phyloP scores from a whole-genome alignment of 139 green algal genomes.

The Astrephomene gubernaculifera region DNA sequence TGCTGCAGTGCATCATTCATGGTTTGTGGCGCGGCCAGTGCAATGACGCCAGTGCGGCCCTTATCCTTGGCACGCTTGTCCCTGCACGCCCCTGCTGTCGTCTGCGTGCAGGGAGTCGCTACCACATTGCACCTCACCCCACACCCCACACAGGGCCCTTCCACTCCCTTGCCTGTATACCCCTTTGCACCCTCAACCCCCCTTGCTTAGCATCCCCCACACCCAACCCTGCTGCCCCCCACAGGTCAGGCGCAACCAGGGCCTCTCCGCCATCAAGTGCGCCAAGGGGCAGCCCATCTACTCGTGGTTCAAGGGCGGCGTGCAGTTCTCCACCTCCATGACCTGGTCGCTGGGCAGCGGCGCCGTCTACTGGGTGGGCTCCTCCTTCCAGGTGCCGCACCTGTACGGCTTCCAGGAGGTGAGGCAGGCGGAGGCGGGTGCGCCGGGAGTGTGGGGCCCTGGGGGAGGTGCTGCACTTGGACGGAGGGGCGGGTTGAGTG shows the following conservation, averaged over 20 bases:
- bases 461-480: no score
- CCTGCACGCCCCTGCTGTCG: not conserved
- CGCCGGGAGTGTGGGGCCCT: no score
- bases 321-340: not conserved
- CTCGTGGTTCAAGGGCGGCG: not conserved
- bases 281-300: not conserved
- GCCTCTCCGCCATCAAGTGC: not conserved
- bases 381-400: not conserved
- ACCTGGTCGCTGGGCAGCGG: slow-evolving; percentile 6
- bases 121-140: not conserved
- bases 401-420: slow-evolving; percentile 12
- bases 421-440: not conserved
- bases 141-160: not conserved
- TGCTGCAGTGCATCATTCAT: no score
- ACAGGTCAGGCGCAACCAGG: not conserved
- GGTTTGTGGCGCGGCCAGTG: no score
- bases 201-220: not conserved
- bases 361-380: slow-evolving; percentile 18
- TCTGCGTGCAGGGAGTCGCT: not conserved
- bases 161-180: not conserved
- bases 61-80: not conserved
- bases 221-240: not conserved
- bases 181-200: not conserved
- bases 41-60: no score
- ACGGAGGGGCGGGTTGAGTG: not conserved